phyloP scores from a whole-genome alignment of 1,284 basidiomycete genomes.

The Papiliotrema nemorosa region DNA sequence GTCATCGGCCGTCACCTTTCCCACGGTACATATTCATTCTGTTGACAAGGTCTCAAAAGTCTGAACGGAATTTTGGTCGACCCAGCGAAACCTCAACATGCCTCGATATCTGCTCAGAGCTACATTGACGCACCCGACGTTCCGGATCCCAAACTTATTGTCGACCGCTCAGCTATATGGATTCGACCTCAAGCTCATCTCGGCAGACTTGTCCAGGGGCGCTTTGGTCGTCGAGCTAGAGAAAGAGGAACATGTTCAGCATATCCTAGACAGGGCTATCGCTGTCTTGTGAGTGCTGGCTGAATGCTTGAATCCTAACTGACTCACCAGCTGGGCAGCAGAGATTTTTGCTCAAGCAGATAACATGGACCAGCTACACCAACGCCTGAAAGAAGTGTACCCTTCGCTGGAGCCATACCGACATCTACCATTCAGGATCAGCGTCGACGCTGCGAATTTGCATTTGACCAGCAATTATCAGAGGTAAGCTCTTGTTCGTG shows the following conservation, averaged over 20 bases:
- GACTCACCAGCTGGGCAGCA: slow-evolving; percentile 67
- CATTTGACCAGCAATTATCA: slow-evolving; percentile 65
- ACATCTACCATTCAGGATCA: slow-evolving; percentile 73
- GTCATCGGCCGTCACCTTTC: slow-evolving; percentile 1
- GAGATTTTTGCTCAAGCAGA: slow-evolving; percentile 69
- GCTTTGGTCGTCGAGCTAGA: slow-evolving; percentile 71
- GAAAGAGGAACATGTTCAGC: slow-evolving; percentile 66
- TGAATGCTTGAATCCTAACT: too few relatives aligned
- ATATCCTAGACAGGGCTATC: slow-evolving; percentile 75
- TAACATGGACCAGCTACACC: slow-evolving; percentile 68
- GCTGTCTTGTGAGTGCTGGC: slow-evolving; percentile 65
- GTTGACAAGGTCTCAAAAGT: slow-evolving; percentile 3
- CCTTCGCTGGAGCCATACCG: slow-evolving; percentile 62
- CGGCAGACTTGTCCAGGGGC: slow-evolving; percentile 44
- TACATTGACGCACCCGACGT: slow-evolving; percentile 73
- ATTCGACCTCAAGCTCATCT: slow-evolving; percentile 40
- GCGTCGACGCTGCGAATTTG: slow-evolving; percentile 72
- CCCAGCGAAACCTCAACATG: slow-evolving; percentile 17
- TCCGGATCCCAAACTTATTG: slow-evolving; percentile 72
- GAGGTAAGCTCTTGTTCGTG: slow-evolving; percentile 23
- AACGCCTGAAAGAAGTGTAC: slow-evolving; percentile 53
- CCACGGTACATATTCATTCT: slow-evolving; percentile 5
- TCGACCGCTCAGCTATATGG: slow-evolving; percentile 37
- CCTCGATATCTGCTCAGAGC: slow-evolving; percentile 65
- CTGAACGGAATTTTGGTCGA: not conserved